A percentile compares a stretch with the other conserved stretches of the same genome.
Evolutionary conservation across 1,284 basidiomycete species (phyloP).

Genomic region (Rhodotorula sp.): DNA sequence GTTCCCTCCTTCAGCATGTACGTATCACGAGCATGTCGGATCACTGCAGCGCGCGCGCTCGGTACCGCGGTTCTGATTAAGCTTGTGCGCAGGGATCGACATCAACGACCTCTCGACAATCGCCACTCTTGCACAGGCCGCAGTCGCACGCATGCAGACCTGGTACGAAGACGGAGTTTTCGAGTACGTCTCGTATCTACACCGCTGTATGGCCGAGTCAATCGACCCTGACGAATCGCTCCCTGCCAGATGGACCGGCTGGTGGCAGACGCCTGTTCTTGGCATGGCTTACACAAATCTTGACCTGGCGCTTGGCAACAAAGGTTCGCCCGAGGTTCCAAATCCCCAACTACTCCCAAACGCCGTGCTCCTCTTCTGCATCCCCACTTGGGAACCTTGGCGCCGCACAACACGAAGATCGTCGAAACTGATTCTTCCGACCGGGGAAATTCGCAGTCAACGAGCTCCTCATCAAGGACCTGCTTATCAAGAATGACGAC

Average conservation of each 20-base stretch:
- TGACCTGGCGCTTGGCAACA: slow-evolving; percentile 35
- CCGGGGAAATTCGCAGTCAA: slow-evolving; percentile 15
- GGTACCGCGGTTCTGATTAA: too few relatives aligned
- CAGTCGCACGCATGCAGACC: slow-evolving; percentile 36
- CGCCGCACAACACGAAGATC: background rate
- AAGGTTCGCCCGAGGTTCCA: background rate
- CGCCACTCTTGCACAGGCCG: slow-evolving; percentile 28
- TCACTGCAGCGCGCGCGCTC: too few relatives aligned
- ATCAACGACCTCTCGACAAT: slow-evolving; percentile 34
- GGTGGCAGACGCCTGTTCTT: slow-evolving; percentile 37
- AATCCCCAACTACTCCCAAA: background rate
- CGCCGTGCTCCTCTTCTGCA: background rate
- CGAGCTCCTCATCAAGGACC: slow-evolving; percentile 32
- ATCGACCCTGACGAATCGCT: background rate
- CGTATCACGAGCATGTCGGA: background rate
- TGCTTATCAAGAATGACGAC: slow-evolving; percentile 30
- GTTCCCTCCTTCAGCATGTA: slow-evolving; percentile 14
- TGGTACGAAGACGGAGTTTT: slow-evolving; percentile 36
- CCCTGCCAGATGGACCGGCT: slow-evolving; percentile 26
- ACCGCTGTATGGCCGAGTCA: background rate
- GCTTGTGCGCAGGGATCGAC: slow-evolving; percentile 21
- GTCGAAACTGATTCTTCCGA: background rate
- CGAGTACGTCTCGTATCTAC: slow-evolving; percentile 21
- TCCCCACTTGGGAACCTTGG: background rate
- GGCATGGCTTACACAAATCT: slow-evolving; percentile 37